These are phyloP conservation scores for Epichloe gansuensis DNA, from an alignment of 2,329 filamentous ascomycete species.

Conservation along the genomic window DNA sequence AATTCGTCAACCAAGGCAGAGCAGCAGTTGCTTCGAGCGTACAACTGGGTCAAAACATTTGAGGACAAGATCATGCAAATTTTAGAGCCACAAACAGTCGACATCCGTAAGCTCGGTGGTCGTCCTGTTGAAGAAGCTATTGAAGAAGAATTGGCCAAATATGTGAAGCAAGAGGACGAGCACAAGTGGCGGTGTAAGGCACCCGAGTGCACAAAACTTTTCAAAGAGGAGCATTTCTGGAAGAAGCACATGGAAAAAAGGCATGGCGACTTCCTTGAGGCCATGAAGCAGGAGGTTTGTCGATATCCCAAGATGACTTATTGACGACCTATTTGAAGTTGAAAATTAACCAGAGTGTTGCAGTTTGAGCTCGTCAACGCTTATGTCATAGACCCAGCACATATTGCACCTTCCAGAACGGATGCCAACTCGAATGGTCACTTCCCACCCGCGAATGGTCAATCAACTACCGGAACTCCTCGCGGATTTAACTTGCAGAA, in stretches of 20 bases:
- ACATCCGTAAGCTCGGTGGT: slow-evolving; percentile 82
- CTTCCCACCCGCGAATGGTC: slow-evolving; percentile 69
- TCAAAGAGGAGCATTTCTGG: slow-evolving; percentile 97
- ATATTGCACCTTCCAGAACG: slow-evolving; percentile 84
- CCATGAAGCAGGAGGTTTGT: slow-evolving; percentile 64
- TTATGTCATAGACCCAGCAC: slow-evolving; percentile 86
- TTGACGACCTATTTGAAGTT: slow-evolving; percentile 31
- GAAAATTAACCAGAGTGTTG: slow-evolving; percentile 7
- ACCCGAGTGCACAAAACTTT: slow-evolving; percentile 88
- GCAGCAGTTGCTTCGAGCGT: slow-evolving; percentile 84
- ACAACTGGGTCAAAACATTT: slow-evolving; percentile 98
- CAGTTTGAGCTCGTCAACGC: slow-evolving; percentile 83
- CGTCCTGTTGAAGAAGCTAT: slow-evolving; percentile 75
- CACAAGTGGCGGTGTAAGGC: slow-evolving; percentile 95
- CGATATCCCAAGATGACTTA: slow-evolving; percentile 29
- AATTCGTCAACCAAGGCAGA: slow-evolving; percentile 64
- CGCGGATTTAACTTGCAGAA: slow-evolving; percentile 81
- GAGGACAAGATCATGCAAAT: slow-evolving; percentile 94
- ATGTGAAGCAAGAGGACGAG: slow-evolving; percentile 94
- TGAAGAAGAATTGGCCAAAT: slow-evolving; percentile 73
- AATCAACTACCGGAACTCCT: slow-evolving; percentile 70
- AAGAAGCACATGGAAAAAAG: slow-evolving; percentile 96
- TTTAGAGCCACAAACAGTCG: slow-evolving; percentile 75
- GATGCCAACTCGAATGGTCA: slow-evolving; percentile 94
- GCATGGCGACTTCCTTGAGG: slow-evolving; percentile 76